Percentiles rank a stretch among this genome's conserved stretches.
Conservation (phyloP, 1,139 yeast genomes). For the Nakaseomyces kungkrabaensis region DNA sequence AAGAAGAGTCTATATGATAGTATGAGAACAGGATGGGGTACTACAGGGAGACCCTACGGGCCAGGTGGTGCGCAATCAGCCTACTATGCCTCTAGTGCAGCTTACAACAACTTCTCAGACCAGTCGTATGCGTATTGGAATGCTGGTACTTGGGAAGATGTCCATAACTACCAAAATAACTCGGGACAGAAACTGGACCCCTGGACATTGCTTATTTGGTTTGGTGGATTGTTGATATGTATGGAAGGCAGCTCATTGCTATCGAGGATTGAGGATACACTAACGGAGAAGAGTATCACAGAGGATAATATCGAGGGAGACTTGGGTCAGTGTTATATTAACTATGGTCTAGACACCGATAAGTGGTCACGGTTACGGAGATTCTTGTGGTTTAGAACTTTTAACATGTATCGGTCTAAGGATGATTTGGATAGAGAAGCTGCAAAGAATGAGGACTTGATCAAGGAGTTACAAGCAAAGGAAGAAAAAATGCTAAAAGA, state of each 20-base stretch:
- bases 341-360: conserved; percentile 45
- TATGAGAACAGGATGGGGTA: conserved; percentile 35
- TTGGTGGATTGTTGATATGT: conserved; percentile 23
- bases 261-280: conserved; percentile 25
- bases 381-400: conserved; percentile 52
- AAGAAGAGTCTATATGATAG: conserved; percentile 37
- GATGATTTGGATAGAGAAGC: conserved; percentile 30
- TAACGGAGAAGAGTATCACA: conserved; percentile 23
- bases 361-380: conserved; percentile 45
- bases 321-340: conserved; percentile 39
- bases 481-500: background rate
- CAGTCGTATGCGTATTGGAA: conserved; percentile 38
- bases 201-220: conserved; percentile 19
- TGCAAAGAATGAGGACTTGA: conserved; percentile 25
- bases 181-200: conserved; percentile 21
- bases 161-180: conserved; percentile 15
- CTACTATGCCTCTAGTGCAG: conserved; percentile 17
- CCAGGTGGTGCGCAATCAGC: conserved; percentile 13
- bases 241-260: conserved; percentile 35
- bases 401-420: conserved; percentile 28
- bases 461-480: conserved; percentile 14
- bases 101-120: conserved; percentile 20
- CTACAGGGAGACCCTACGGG: conserved; percentile 4
- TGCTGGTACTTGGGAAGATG: conserved; percentile 70
- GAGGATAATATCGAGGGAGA: conserved; percentile 42